These are phyloP conservation scores for Trametes hirsuta DNA, from an alignment of 1,284 basidiomycete species.

Conservation along the genomic window DNA sequence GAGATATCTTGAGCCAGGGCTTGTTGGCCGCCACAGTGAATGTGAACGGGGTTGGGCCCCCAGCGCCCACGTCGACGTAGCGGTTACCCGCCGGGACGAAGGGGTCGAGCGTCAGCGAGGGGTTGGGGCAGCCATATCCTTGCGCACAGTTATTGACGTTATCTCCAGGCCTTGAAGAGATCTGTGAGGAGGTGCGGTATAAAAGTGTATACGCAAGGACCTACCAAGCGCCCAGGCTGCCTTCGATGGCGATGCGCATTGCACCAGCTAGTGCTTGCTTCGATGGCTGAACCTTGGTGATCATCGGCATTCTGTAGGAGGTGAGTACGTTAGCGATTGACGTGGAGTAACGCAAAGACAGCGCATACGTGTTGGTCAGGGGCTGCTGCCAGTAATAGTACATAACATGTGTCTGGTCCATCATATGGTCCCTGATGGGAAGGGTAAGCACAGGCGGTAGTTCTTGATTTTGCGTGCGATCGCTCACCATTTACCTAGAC, in stretches of 20 bases:
- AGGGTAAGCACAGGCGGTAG: not conserved
- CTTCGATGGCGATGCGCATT: conserved; percentile 67
- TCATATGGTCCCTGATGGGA: conserved; percentile 48
- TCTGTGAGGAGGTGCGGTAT: not conserved
- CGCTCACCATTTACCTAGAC: conserved; percentile 53
- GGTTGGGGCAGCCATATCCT: conserved; percentile 55
- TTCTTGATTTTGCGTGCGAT: too few species aligned
- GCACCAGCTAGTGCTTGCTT: conserved; percentile 62
- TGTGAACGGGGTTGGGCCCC: conserved; percentile 61
- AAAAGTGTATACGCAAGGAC: not conserved
- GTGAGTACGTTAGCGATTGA: not conserved
- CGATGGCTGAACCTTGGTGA: conserved; percentile 57
- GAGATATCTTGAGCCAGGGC: conserved; percentile 57
- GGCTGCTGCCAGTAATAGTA: conserved; percentile 78
- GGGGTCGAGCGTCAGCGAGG: conserved; percentile 55
- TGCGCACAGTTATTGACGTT: conserved; percentile 56
- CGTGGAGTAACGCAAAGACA: too few species aligned
- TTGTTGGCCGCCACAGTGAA: conserved; percentile 56
- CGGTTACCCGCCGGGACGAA: conserved; percentile 56
- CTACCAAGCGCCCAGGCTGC: conserved; percentile 59
- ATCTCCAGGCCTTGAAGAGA: conserved; percentile 56
- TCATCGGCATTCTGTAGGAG: conserved; percentile 52
- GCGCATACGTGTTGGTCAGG: conserved; percentile 57
- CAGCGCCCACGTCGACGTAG: conserved; percentile 65
- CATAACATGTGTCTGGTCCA: conserved; percentile 67